These are phyloP conservation scores for Hebeloma cylindrosporum DNA, from an alignment of 768 basidiomycete species.

Conservation along the genomic window DNA sequence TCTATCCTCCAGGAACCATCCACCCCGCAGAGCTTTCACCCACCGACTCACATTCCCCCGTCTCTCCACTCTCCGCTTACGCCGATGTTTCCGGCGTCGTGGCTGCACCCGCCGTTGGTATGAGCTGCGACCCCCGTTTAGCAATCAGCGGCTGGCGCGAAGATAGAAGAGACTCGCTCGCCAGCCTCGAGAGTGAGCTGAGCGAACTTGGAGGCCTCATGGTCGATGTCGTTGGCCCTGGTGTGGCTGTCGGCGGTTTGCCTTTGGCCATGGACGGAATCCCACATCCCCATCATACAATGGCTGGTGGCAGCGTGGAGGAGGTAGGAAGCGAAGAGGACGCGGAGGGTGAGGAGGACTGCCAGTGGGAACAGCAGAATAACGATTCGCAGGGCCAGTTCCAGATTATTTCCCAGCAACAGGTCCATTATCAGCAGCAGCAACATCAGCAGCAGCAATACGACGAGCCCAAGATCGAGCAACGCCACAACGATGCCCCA, in stretches of 20 bases:
- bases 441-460: constrained; percentile 12
- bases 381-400: constrained; percentile 9
- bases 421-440: constrained; percentile 15
- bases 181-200: constrained; percentile 15
- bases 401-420: too few species aligned
- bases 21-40: constrained; percentile 27
- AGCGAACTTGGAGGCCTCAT: constrained; percentile 9
- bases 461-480: constrained; percentile 13
- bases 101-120: too few species aligned
- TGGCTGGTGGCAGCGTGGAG: constrained; percentile 14
- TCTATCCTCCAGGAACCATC: constrained; percentile 21
- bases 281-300: constrained; percentile 1
- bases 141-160: constrained; percentile 10
- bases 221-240: constrained; percentile 13
- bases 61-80: constrained; percentile 20
- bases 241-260: constrained; percentile 14
- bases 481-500: too few species aligned
- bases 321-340: constrained; percentile 26
- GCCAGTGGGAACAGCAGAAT: constrained; percentile 16
- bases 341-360: constrained; percentile 31
- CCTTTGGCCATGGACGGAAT: constrained; percentile 10
- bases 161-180: constrained; percentile 9
- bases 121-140: constrained; percentile 14
- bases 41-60: constrained; percentile 21
- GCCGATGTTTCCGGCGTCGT: constrained; percentile 13